These are phyloP conservation scores for Aspergillus clavatus DNA, from an alignment of 2,329 filamentous ascomycete genomes.

Conservation along the genomic window DNA sequence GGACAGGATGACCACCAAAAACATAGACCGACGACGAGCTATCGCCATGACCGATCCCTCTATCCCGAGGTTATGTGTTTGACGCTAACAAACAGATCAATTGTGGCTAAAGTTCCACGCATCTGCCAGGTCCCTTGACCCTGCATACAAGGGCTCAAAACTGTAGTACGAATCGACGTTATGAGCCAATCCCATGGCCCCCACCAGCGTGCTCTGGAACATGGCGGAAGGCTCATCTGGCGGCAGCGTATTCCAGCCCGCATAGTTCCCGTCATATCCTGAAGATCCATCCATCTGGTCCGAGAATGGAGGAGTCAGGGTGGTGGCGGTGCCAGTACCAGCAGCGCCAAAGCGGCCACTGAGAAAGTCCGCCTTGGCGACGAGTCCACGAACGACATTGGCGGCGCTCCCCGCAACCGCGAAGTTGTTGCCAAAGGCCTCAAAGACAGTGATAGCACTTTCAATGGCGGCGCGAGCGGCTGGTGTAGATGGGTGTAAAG, in stretches of 20 bases:
- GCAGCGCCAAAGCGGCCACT: not conserved
- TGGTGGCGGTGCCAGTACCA: not conserved
- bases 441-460: constrained; percentile 33
- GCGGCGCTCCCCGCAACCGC: constrained; percentile 32
- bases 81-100: constrained; percentile 5
- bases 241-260: not conserved
- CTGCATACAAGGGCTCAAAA: constrained; percentile 7
- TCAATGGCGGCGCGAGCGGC: constrained; percentile 33
- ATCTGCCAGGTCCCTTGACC: not conserved
- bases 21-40: not conserved
- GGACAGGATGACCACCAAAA: not conserved
- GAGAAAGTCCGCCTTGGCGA: constrained; percentile 26
- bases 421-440: constrained; percentile 33
- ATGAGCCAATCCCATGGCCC: constrained; percentile 6
- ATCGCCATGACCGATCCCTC: not conserved
- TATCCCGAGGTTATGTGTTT: not conserved
- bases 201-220: constrained; percentile 2
- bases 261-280: not conserved
- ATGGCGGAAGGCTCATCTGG: not conserved
- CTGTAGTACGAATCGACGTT: constrained; percentile 3
- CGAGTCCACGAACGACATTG: constrained; percentile 27
- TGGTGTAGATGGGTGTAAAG: constrained; percentile 23
- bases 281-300: not conserved
- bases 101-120: not conserved
- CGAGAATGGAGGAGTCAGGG: not conserved